Evolutionary conservation across 768 basidiomycete genomes (phyloP).

Genomic region (Tephrocybe sp.): DNA sequence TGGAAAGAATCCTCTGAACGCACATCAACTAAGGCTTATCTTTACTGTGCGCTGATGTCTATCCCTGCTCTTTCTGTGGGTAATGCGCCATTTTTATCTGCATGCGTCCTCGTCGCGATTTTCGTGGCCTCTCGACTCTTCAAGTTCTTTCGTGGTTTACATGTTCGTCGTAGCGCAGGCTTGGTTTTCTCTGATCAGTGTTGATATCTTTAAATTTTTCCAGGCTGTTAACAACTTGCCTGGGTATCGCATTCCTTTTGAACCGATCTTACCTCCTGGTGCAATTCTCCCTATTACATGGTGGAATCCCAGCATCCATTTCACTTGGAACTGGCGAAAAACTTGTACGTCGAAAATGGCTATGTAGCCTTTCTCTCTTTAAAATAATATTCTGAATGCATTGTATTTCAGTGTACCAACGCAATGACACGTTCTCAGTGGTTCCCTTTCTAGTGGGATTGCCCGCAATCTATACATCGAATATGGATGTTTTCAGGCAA

Average conservation of each 20-base stretch:
- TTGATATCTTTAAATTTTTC: neutral
- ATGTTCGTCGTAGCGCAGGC: neutral
- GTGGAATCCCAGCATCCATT: constrained; percentile 37
- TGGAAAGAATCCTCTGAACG: no score
- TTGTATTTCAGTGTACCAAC: constrained; percentile 27
- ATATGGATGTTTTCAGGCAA: constrained; percentile 45
- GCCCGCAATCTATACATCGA: constrained; percentile 37
- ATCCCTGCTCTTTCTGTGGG: no score
- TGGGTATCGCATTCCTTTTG: constrained; percentile 36
- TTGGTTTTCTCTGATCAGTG: neutral
- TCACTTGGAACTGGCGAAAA: constrained; percentile 31
- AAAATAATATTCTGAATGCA: no score
- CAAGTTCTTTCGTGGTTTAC: constrained; percentile 1
- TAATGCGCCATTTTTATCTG: no score
- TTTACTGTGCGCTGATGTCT: no score
- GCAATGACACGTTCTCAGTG: constrained; percentile 36
- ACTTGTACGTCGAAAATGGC: no score
- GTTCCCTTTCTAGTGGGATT: constrained; percentile 33
- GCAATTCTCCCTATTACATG: constrained; percentile 32
- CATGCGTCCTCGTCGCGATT: neutral
- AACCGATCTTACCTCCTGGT: constrained; percentile 32
- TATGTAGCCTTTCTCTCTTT: neutral
- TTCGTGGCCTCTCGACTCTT: neutral
- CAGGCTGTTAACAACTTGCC: constrained; percentile 33
- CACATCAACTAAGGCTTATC: no score